Conservation (phyloP, 164 flowering plant genomes). For the Paratinospora sagittata region DNA sequence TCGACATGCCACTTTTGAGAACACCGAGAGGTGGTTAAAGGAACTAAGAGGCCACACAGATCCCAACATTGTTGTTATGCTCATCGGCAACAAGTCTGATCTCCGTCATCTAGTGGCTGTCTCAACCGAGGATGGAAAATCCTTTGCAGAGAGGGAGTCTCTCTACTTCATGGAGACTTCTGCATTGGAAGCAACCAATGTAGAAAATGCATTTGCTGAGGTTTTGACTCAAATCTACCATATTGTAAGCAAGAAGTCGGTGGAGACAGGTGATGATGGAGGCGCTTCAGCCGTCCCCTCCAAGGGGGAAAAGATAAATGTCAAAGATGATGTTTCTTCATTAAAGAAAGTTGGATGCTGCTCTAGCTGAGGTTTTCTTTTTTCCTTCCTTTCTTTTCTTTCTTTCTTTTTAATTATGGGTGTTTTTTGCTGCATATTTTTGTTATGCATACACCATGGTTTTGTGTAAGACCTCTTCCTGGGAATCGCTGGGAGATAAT, state of each 20-base stretch:
- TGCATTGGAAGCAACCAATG: constrained; percentile 71
- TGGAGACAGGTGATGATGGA: constrained; percentile 47
- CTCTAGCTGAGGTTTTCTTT: constrained; percentile 28
- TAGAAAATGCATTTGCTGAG: constrained; percentile 66
- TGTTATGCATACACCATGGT: neutral
- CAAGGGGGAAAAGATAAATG: constrained; percentile 62
- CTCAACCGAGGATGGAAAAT: constrained; percentile 59
- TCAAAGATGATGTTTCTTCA: constrained; percentile 53
- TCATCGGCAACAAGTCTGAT: constrained; percentile 71
- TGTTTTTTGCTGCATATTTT: neutral
- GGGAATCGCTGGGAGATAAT: too few species aligned
- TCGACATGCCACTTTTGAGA: constrained; percentile 68
- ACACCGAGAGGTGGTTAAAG: constrained; percentile 72
- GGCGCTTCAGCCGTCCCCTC: constrained; percentile 36
- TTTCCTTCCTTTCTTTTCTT: neutral
- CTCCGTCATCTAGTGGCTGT: constrained; percentile 78
- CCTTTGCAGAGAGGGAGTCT: constrained; percentile 71
- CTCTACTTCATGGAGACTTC: constrained; percentile 86
- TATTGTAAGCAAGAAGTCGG: constrained; percentile 59
- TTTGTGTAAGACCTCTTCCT: neutral
- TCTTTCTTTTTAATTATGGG: neutral
- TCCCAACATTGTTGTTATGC: constrained; percentile 80
- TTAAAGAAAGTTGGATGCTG: constrained; percentile 58
- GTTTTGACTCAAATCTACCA: constrained; percentile 71
- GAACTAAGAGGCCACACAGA: constrained; percentile 76